These are phyloP conservation scores for Exophiala bonariae DNA, from an alignment of 2,329 filamentous ascomycete species.

Conservation along the genomic window DNA sequence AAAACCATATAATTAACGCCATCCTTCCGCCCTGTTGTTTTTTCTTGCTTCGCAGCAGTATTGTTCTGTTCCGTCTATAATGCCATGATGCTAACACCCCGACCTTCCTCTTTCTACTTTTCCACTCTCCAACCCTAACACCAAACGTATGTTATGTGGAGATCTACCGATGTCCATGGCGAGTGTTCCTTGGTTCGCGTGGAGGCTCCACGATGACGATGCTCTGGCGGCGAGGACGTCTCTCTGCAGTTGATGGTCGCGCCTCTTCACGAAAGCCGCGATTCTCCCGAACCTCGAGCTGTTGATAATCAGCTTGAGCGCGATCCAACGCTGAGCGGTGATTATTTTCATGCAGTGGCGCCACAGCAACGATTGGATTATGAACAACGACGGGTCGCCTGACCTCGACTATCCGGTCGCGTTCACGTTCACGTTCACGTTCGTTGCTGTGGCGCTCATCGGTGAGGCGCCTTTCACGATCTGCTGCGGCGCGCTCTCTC, in stretches of 20 bases:
- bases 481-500: constrained; percentile 14
- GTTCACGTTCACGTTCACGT: constrained; percentile 1
- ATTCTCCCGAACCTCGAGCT: constrained; percentile 1
- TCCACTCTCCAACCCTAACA: too few species aligned
- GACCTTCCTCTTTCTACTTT: too few species aligned
- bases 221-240: constrained; percentile 14
- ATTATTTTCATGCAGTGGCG: neutral
- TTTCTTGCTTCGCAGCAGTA: constrained; percentile 19
- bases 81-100: too few species aligned
- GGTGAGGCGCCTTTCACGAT: constrained; percentile 10
- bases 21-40: neutral
- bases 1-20: too few species aligned
- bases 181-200: constrained; percentile 1
- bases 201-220: constrained; percentile 15
- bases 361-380: constrained; percentile 1
- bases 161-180: neutral
- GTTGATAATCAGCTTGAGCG: constrained; percentile 19
- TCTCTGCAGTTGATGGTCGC: constrained; percentile 9
- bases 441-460: too few species aligned
- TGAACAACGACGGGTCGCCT: constrained; percentile 19
- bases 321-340: constrained; percentile 17
- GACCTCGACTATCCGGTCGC: constrained; percentile 8
- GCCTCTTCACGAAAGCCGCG: constrained; percentile 2
- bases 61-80: too few species aligned
- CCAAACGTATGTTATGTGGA: neutral